Evolutionary conservation across 495 filamentous ascomycete species (phyloP), one percentile per base, ranked within the genome.

Genomic region (Xylaria palmicola): DNA sequence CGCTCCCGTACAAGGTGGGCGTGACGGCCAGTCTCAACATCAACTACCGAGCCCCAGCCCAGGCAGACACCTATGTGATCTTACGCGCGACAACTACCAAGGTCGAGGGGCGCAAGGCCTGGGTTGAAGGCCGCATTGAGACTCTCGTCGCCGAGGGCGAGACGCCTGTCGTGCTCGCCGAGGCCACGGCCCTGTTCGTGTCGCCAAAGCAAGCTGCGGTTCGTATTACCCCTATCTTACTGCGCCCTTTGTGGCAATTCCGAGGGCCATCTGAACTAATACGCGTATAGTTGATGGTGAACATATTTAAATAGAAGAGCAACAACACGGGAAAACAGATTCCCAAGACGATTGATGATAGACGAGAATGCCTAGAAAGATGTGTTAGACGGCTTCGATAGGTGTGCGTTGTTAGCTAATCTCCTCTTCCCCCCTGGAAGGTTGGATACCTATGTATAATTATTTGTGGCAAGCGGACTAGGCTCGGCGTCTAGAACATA

Each of bases 31-130:
- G 88, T 67, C 73, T 98, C 67, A 94, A 89, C 55, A 85, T 98
- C 71, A 91, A 94, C 70, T 98, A 98, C 74, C 84, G 87, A 62
- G 83, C 82, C 32, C 94, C 95, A 13, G 87, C 87, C 26, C 82
- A 83, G 70, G 91, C 93, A 24, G 82, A 85, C n/a, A 80, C 81
- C 47, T 96, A 88, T 69, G 78, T 93, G 43, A 90, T 94, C 24
- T 74, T 98, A 45, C 83, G 83, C 55, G 95, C 91, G 19, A 85
- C 85, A 67, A 97, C 92, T 17, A 84, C 85, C 20, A 95, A 90
- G 78, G 90, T 92, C 8, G 93, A 98, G 71, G 95, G 94, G 6
- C 82, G 94, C 62, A 98, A 98, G 74, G 94, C 93, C 20, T 98
- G 93, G 93, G 93, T 97, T 6, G 88, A 92, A 75, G 95, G 91